Evolutionary conservation across 257 asterid species (phyloP).

Genomic region (Nicotiana noctiflora): DNA sequence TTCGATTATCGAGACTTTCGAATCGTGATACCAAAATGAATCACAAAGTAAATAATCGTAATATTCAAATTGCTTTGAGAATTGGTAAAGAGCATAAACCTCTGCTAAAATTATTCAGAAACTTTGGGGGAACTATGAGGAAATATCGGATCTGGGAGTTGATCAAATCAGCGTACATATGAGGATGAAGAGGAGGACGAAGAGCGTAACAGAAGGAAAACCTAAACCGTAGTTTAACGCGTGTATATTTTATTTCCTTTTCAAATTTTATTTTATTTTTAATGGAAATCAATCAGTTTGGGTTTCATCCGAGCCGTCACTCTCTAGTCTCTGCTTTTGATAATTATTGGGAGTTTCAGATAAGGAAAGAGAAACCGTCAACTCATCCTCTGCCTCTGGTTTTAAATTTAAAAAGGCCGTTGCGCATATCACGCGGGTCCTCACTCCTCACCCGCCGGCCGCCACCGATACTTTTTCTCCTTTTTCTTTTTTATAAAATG

Average conservation of each 20-base stretch:
- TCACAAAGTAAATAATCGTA: background rate
- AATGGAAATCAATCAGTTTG: background rate
- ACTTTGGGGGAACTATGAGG: background rate
- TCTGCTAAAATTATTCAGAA: background rate
- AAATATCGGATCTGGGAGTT: background rate
- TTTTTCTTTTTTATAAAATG: background rate
- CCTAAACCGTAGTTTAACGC: background rate
- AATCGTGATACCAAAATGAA: background rate
- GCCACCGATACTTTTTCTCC: background rate
- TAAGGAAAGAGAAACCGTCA: slow-evolving; percentile 4
- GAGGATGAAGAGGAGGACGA: background rate
- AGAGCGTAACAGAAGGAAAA: background rate
- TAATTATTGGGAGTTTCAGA: background rate
- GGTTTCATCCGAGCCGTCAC: background rate
- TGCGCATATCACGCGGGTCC: slow-evolving; percentile 2
- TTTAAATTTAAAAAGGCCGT: background rate
- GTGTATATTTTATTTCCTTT: background rate
- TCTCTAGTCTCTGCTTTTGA: background rate
- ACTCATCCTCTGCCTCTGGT: background rate
- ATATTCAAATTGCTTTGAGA: background rate
- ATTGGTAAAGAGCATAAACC: background rate
- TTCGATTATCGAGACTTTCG: background rate
- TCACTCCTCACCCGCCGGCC: background rate
- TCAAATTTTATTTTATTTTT: background rate
- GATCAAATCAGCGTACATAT: background rate